Percentiles rank a stretch among this genome's conserved stretches.
These are phyloP conservation scores for Fallopia convolvulus DNA, from an alignment of 148 eudicot species.

Conservation along the genomic window DNA sequence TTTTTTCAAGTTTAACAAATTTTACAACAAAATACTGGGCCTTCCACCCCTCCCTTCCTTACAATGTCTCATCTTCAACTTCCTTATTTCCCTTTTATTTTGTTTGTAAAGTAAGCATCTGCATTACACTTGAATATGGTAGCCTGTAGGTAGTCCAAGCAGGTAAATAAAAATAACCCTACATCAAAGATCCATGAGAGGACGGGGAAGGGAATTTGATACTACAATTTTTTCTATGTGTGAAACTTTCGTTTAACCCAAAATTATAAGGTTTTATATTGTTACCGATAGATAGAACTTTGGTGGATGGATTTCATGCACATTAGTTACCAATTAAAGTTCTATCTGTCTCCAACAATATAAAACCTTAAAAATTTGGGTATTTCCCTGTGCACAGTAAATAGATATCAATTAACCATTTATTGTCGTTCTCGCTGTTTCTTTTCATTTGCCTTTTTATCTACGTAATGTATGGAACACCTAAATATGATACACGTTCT, in stretches of 20 bases:
- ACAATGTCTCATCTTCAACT: background rate
- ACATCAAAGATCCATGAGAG: background rate
- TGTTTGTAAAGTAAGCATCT: no score
- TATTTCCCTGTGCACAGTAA: background rate
- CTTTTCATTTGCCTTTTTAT: background rate
- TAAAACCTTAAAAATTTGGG: no score
- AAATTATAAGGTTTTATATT: background rate
- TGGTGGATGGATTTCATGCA: background rate
- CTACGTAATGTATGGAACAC: background rate
- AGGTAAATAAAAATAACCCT: no score
- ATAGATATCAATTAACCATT: background rate
- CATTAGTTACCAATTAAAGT: background rate
- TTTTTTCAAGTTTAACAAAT: background rate
- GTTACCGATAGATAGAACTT: background rate
- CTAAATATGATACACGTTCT: background rate
- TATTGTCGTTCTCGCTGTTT: background rate
- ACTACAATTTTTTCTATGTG: background rate
- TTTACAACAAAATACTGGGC: background rate
- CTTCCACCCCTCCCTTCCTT: background rate
- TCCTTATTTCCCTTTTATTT: background rate
- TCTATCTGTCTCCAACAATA: no score
- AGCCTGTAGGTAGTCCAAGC: no score
- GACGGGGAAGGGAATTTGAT: background rate
- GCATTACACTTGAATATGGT: background rate
- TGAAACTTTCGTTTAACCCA: background rate